A percentile compares a stretch with the other conserved stretches of the same genome.
Evolutionary conservation across 2,329 filamentous ascomycete genomes (phyloP).

Genomic region (Xylaria arbuscula): DNA sequence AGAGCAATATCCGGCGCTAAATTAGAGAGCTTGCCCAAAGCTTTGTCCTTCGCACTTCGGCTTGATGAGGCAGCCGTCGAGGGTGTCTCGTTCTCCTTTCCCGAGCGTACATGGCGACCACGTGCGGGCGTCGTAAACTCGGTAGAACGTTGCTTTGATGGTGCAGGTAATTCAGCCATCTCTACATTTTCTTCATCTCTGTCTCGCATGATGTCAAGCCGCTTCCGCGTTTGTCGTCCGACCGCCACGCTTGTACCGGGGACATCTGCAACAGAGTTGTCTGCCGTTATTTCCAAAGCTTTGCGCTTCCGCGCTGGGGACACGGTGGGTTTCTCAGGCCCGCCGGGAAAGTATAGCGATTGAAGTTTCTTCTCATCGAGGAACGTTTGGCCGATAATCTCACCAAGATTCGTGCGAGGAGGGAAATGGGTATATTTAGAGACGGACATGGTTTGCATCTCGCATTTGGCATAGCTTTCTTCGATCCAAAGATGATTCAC

Average conservation of each 20-base stretch:
- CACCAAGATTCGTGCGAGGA: slow-evolving; percentile 86
- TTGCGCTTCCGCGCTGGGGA: slow-evolving; percentile 61
- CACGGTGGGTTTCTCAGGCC: slow-evolving; percentile 57
- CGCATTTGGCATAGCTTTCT: slow-evolving; percentile 93
- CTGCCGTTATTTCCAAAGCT: slow-evolving; percentile 61
- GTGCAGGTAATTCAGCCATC: slow-evolving; percentile 50
- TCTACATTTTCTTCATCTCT: slow-evolving; percentile 53
- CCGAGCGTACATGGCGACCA: slow-evolving; percentile 63
- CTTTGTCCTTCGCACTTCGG: slow-evolving; percentile 88
- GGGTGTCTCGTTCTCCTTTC: slow-evolving; percentile 88
- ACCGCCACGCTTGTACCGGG: slow-evolving; percentile 61
- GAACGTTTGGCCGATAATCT: slow-evolving; percentile 89
- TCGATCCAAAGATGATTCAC: slow-evolving; percentile 98
- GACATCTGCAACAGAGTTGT: slow-evolving; percentile 61
- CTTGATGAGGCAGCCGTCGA: slow-evolving; percentile 74
- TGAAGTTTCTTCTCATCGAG: slow-evolving; percentile 73
- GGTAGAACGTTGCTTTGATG: slow-evolving; percentile 48
- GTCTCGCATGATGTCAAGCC: slow-evolving; percentile 59
- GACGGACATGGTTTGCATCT: slow-evolving; percentile 76
- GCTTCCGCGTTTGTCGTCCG: slow-evolving; percentile 54
- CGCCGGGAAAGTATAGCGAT: slow-evolving; percentile 76
- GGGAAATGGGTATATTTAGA: slow-evolving; percentile 88
- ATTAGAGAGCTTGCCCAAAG: slow-evolving; percentile 78
- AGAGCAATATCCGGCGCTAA: slow-evolving; percentile 86
- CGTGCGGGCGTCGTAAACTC: slow-evolving; percentile 64